These are phyloP conservation scores for Ormosia semicastrata DNA, from an alignment of 306 rosid genomes.

Conservation along the genomic window DNA sequence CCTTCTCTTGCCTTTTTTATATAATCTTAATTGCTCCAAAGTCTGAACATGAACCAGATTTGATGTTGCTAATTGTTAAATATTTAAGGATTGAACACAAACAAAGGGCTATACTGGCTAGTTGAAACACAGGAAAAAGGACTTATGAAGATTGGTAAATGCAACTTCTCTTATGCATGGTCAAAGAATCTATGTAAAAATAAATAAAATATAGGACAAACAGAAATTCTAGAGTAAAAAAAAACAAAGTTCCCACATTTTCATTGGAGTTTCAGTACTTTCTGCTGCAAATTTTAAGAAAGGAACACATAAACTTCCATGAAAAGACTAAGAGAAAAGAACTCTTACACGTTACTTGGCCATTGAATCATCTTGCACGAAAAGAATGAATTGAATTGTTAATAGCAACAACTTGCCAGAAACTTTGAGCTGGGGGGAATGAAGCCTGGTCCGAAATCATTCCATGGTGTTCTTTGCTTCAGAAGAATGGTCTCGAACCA, in stretches of 20 bases:
- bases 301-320: not conserved
- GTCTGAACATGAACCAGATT: not conserved
- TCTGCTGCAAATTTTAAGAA: not conserved
- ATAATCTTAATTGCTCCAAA: not conserved
- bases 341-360: slow-evolving; percentile 30
- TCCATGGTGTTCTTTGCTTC: slow-evolving; percentile 10
- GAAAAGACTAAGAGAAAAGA: not conserved
- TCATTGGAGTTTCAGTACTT: not conserved
- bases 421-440: slow-evolving; percentile 75
- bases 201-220: not conserved
- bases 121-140: not conserved
- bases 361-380: slow-evolving; percentile 9
- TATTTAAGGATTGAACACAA: not conserved
- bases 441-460: slow-evolving; percentile 99
- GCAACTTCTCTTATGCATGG: not conserved
- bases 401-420: not conserved
- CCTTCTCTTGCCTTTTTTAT: not conserved
- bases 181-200: not conserved
- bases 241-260: not conserved
- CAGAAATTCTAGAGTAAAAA: not conserved
- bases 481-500: slow-evolving; percentile 79
- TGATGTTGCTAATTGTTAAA: not conserved
- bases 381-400: slow-evolving; percentile 13
- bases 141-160: not conserved
- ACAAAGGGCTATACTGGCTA: not conserved